Evolutionary conservation across 1,284 basidiomycete species (phyloP), one percentile per base, ranked within the genome.

Genomic region (Chalciporus sp.): DNA sequence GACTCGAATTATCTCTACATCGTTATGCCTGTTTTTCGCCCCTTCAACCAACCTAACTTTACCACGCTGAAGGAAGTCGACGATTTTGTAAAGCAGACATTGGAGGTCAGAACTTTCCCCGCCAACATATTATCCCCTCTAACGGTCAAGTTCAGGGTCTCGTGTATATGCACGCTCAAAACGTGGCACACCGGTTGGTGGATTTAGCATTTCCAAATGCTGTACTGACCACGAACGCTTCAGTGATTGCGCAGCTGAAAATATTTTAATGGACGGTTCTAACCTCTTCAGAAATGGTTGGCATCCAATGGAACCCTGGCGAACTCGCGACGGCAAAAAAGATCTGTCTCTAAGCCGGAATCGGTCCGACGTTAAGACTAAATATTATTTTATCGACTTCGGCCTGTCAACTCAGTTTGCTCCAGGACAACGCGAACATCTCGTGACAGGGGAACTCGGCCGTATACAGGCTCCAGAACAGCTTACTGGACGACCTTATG

Each of bases 31-130:
- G 55, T 70, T 8, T 58, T 72, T 17, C 58, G 69, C 3, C 52
- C 46, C 0, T 70, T 65, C 20, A 45, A 68, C 33, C 28, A 63
- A 23, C 73, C 71, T 5, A 53, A 58, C 6, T 73, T 76, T 51
- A 61, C 61, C 0, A 68, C 62, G 7, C 49, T 69, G 11, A 63
- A 61, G 16, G 69, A 76, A 55, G 61, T 62, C 5, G 44, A 70
- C 1, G 67, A 72, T 17, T 72, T 71, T 42, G 60, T 75, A n/a
- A 50, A 59, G 7, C 74, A 75, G 52, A 64, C 66, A 7, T 58
- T 74, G 14, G 67, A 74, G 44, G 74, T 71, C 10, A 31, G 63
- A 29, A 2, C 45, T 0, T 14, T 9, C 0, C 11, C 10, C 26
- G 2, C 16, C 31, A 9, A 7, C 11, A 9, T 3, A 14, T 6